phyloP scores from a whole-genome alignment of 2,329 filamentous ascomycete genomes.

The Hymenoscyphus linearis region DNA sequence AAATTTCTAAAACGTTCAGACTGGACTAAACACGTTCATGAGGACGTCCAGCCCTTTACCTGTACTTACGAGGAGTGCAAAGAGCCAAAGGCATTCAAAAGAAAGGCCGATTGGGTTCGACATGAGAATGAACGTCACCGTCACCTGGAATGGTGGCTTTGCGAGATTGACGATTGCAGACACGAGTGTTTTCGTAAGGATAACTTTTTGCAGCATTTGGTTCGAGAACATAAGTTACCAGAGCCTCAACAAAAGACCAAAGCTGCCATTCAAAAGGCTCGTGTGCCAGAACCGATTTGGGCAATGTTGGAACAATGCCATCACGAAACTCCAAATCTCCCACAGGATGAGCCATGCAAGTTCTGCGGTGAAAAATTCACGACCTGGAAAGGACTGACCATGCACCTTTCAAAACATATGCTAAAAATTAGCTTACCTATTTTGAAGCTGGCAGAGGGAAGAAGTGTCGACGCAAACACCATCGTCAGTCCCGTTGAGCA shows the following conservation, averaged over 20 bases:
- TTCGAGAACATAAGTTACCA: constrained; percentile 80
- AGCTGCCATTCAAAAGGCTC: constrained; percentile 55
- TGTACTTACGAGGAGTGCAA: constrained; percentile 82
- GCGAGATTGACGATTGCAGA: constrained; percentile 71
- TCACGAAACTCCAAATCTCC: constrained; percentile 57
- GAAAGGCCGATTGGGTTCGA: constrained; percentile 92
- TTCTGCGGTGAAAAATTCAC: constrained; percentile 79
- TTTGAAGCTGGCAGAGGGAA: constrained; percentile 52
- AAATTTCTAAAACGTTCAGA: constrained; percentile 87
- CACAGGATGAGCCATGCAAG: constrained; percentile 73
- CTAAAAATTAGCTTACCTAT: constrained; percentile 84
- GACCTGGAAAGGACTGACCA: constrained; percentile 88
- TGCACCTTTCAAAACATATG: constrained; percentile 94
- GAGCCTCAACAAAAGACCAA: constrained; percentile 79
- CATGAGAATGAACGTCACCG: constrained; percentile 91
- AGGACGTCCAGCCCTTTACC: constrained; percentile 88
- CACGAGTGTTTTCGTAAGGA: constrained; percentile 84
- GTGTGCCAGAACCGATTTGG: constrained; percentile 63
- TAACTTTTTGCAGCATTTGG: constrained; percentile 89
- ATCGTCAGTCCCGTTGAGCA: constrained; percentile 61
- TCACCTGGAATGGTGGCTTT: constrained; percentile 87
- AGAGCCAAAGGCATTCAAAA: constrained; percentile 87
- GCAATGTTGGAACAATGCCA: constrained; percentile 66
- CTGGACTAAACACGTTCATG: constrained; percentile 95
- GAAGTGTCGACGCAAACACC: constrained; percentile 52